Base-by-base conservation (phyloP, 805 yeast genomes). In the Candida lessepsii region DNA sequence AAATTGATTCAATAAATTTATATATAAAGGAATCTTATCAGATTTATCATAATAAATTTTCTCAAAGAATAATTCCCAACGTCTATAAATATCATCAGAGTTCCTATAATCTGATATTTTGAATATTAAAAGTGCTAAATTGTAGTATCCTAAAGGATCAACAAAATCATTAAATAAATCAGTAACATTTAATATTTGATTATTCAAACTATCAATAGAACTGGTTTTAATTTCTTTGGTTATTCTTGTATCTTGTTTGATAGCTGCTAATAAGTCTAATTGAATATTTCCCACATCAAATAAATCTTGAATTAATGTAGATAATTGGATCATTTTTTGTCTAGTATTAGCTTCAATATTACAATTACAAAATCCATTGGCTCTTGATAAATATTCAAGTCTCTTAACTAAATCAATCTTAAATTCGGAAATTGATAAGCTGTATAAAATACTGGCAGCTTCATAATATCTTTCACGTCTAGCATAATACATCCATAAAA, bases 341-440 rank as follows among this genome's bases (percentile, higher is more conserved):
- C 91, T 75, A 54, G 82, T 73, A 43, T 73, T 76, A 21, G 91
- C 86, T 18, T 91, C 84, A 46, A 89, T 80, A 32, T 76, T 80
- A 60, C 96, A 84, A 56, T 87, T 86, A 60, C 96, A 85, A 67
- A 87, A 89, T 2, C 96, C 96, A 60, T 84, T 85, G 1, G 97
- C 97, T 50, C 97, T 76, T 1, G 97, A 86, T 40, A 93, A 69
- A 57, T 76, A 88, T 61, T 90, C 96, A 31, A 91, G 83, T 57
- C 99, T 76, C 52, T 83, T 82, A 27, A 76, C 73, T 42, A 91
- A 71, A 26, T 75, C 65, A 36, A 91, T 69, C 9, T 75, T 74
- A 58, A 88, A 87, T 38, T 80, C 82, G 13, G 95, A 83, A 15
- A 80, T 66, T 0, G 96, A 83, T 41, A 93, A 66, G 5, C 78